Base-by-base conservation (phyloP, 129 eudicot species). In the Pulicaria dysenterica region DNA sequence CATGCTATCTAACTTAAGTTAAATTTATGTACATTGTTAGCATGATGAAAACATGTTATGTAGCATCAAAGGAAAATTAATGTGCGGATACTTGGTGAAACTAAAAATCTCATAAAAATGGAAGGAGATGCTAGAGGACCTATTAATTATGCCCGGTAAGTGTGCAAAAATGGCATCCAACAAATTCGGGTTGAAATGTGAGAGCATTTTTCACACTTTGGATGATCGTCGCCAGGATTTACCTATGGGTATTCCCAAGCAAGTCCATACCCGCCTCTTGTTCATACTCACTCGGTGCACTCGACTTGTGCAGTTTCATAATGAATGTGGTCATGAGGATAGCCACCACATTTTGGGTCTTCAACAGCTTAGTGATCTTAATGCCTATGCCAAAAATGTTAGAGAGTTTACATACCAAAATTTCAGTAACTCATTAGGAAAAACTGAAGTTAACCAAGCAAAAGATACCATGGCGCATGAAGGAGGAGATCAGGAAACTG, bases 241-340 rank as follows among this genome's bases (percentile, higher is more conserved):
- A 66, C 94, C 97, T 4, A 84, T 78, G 89, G 97, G 99, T 44
- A 83, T 86, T 55, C 84, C 91, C 47, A 95, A 86, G 80, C 96
- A 91, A 77, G 83, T 79, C 41, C 89, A 90, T 64, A 90, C 97
- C 61, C 99, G 96, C 77, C 89, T 95, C 67, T 73, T 95, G 51
- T 90, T 95, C 81, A 95, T 95, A 59, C 95, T 95, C 69, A 87
- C 96, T 55, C 85, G 99, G 13, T 95, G 99, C 86, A 88, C 96
- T 73, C 84, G 97, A 64, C 91, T 95, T 69, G 99, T 95, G 60
- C 97, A 90, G 77, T 86, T 90, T 70, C 96, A 91, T 50, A 88
- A 95, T 74, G 99, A 95, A 73, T 86, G 92, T 73, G 94, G 96
- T 51, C 84, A 86, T 58, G 99, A 90, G 67, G 97, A 88, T 64